Evolutionary conservation across 495 filamentous ascomycete species (phyloP), one percentile per base, ranked within the genome.

Genomic region (Neurospora sp.): DNA sequence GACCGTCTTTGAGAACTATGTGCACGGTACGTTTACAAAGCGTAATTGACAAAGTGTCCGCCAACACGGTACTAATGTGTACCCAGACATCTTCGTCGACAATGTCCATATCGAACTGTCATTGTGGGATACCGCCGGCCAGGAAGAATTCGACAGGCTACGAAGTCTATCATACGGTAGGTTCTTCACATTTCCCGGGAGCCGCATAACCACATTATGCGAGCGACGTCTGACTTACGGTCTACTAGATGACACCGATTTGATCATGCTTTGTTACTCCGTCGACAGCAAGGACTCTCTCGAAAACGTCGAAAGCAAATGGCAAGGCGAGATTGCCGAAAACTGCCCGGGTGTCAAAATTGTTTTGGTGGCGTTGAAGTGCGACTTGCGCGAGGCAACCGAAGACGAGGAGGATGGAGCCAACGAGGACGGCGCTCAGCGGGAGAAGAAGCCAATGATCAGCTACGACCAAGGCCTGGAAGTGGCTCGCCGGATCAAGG

Each of bases 1-100:
- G 70, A 99, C 96, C 22, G 96, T 99, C 74, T 99, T 99, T 85
- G 95, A 99, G 83, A 99, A 99, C 83, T 99, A 99, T 81, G 96
- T 99, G 73, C 96, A 99, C 82, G 94, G 94, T 97, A 88, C 77
- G 85, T 80, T 12, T 41, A 42, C 38, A 20, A 27, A 12, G n/a
- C 22, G 8, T 12, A 35, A 40, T 14, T 42, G 37, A 8, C 27
- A 1, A 7, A 42, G 37, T 40, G 39, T 39, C 31, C 9, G 7
- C 37, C 45, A 71, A 12, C 39, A 10, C 27, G 61, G 31, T 42
- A 14, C 39, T 37, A 38, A 65, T 37, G 39, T 7, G 18, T 18
- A 0, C 22, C 10, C 74, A 96, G 96, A 99, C 83, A 97, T 99
- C 79, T 99, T 96, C 82, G 96, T 99, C 81, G 96, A 99, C 80